Base-by-base conservation (phyloP, 208 protist species). In the Leishmania aethiopica region DNA sequence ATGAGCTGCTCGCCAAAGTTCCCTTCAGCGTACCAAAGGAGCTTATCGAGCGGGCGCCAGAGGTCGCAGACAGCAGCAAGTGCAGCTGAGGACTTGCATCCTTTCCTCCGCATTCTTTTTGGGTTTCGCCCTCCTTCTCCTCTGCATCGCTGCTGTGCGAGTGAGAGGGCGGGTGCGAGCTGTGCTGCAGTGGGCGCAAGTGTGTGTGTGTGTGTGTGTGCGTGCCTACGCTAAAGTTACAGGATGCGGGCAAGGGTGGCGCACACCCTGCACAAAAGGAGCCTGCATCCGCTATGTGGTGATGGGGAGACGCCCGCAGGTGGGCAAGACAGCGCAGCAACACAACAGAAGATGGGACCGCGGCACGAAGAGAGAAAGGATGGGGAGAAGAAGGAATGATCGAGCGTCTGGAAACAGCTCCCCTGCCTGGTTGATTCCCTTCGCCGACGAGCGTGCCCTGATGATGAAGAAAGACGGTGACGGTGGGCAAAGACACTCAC, bases 11-110 rank as follows among this genome's bases (percentile, higher is more conserved):
- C 11, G 86, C 87, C n/a, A 91, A 91, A 73, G 84, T 97, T 40
- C 86, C 92, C n/a, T 97, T 96, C 77, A 88, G 81, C 10, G 88
- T 97, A 35, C 89, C 86, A n/a, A 91, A 92, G 77, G 92, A 94
- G 55, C 64, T 97, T n/a, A 82, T 97, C 53, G 82, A 86, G 40
- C 75, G 60, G 5, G 74, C 49, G 73, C 76, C 47, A 17, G 66
- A 55, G 5, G 40, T 53, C 1, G 22, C 60, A 4, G 40, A 37
- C 10, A 47, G 57, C 7, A 66, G 51, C 76, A 73, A 19, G 81
- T 37, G 1, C 69, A 32, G 74, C 57, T 66, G 49, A 67, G n/a
- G 55, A 28, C 32, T 64, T 76, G 72, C 15, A 25, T 11, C 19
- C 69, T 17, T 10, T 73, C 49, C 32, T 53, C 5, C 19, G 72